A percentile compares a stretch with the other conserved stretches of the same genome.
Evolutionary conservation across 306 rosid genomes (phyloP).

Genomic region (Rosa rugosa): DNA sequence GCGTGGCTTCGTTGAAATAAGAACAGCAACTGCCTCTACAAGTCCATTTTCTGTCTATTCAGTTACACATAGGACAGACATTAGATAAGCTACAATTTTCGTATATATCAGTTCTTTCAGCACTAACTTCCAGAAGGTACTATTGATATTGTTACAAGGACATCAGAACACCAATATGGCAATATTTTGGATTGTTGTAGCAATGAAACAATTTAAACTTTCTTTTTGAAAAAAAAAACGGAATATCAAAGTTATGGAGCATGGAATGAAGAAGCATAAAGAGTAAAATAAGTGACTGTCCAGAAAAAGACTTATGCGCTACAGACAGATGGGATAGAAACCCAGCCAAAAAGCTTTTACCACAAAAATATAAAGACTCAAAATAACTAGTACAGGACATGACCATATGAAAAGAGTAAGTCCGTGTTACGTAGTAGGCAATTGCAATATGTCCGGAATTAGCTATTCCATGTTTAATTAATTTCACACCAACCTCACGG

Average conservation of each 20-base stretch:
- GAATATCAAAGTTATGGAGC: not conserved
- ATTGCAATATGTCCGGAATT: not conserved
- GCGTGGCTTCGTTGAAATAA: slow-evolving; percentile 85
- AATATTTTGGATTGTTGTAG: not conserved
- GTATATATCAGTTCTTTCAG: slow-evolving; percentile 20
- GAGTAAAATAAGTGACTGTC: not conserved
- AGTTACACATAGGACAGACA: slow-evolving; percentile 23
- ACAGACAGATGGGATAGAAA: not conserved
- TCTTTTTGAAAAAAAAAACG: not conserved
- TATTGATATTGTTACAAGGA: slow-evolving; percentile 7
- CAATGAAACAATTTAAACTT: no score
- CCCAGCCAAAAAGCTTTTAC: not conserved
- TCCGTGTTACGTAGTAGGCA: not conserved
- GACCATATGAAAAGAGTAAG: not conserved
- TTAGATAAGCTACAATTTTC: slow-evolving; percentile 25
- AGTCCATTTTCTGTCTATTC: slow-evolving; percentile 84
- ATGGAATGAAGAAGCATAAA: not conserved
- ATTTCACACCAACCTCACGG: slow-evolving; percentile 78
- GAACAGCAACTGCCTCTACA: slow-evolving; percentile 87
- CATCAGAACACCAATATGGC: not conserved
- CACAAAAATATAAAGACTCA: not conserved
- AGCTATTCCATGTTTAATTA: slow-evolving; percentile 8
- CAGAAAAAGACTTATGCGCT: not conserved
- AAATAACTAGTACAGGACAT: not conserved
- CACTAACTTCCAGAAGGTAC: slow-evolving; percentile 14